Base-by-base conservation (phyloP, 345 rosid species). In the Syzygium grande region DNA sequence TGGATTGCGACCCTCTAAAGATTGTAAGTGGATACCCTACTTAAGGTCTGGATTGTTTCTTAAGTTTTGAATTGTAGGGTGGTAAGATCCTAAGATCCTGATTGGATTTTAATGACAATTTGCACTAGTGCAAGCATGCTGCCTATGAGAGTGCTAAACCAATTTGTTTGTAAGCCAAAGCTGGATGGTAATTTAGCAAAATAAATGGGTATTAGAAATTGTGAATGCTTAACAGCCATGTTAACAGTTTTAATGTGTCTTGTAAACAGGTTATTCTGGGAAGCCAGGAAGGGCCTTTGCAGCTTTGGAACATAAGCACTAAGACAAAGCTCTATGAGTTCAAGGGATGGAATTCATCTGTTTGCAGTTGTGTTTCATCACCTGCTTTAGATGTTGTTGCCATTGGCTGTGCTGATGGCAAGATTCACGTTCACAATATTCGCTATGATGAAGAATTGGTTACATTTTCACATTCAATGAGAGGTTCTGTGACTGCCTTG, bases 351-450 rank as follows among this genome's bases (percentile, higher is more conserved):
- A 92, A 90, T 87, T 96, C 98, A 3, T 87, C 97, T 80, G 87
- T 98, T 86, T 88, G 94, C 90, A 90, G 95, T 87, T 96, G 97
- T 91, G 96, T 96, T 83, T 94, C 99, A 7, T 98, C 99, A 54
- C 99, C 99, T 84, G 99, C 99, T 29, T 90, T 98, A 54, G 99
- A 98, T 95, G 97, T 98, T 84, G 92, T 95, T 92, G 99, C 97
- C 0, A 92, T 96, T 90, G 99, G 99, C 77, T 98, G 99, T 91
- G 93, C 95, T 86, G 97, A 98, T 92, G 99, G 99, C 86, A 95
- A 90, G 92, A 94, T 98, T 92, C 99, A 96, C 84, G 92, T 98
- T 51, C 98, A 96, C 90, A 95, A 98, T 89, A 90, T 98, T 22
- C 95, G 93, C 52, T 90, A 88, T 90, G 99, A 96, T 88, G 92